Conservation (phyloP, 768 basidiomycete genomes). For the Phylloporus rhodoxanthus region DNA sequence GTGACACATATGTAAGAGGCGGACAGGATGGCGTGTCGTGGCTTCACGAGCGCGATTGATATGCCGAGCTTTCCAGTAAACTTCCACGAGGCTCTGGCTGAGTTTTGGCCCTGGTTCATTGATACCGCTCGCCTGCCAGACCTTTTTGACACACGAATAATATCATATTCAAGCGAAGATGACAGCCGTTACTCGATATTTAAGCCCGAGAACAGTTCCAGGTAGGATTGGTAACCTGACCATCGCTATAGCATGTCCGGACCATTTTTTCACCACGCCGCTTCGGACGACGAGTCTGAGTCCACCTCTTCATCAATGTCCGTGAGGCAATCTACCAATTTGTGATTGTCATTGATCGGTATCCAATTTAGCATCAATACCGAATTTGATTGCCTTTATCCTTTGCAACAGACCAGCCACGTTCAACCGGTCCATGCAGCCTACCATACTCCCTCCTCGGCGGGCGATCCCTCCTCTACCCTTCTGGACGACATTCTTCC, state of each 20-base stretch:
- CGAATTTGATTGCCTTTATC: not conserved
- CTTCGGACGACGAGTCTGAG: not conserved
- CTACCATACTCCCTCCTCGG: not conserved
- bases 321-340: slow-evolving; percentile 3
- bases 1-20: too few species aligned
- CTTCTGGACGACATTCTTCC: not conserved
- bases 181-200: slow-evolving; percentile 11
- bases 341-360: slow-evolving; percentile 5
- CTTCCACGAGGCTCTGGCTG: not conserved
- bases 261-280: not conserved
- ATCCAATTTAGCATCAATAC: slow-evolving; percentile 4
- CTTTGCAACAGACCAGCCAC: not conserved
- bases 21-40: too few species aligned
- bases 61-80: not conserved
- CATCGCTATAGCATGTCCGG: slow-evolving; percentile 6
- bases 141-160: not conserved
- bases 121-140: slow-evolving; percentile 3
- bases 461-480: not conserved
- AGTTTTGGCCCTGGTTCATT: not conserved
- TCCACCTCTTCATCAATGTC: slow-evolving; percentile 1
- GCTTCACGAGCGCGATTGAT: slow-evolving; percentile 10
- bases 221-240: not conserved
- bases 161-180: not conserved
- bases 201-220: not conserved
- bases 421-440: not conserved